These are phyloP conservation scores for Yamadazyma blattariae DNA, from an alignment of 1,139 yeast species.

Conservation along the genomic window DNA sequence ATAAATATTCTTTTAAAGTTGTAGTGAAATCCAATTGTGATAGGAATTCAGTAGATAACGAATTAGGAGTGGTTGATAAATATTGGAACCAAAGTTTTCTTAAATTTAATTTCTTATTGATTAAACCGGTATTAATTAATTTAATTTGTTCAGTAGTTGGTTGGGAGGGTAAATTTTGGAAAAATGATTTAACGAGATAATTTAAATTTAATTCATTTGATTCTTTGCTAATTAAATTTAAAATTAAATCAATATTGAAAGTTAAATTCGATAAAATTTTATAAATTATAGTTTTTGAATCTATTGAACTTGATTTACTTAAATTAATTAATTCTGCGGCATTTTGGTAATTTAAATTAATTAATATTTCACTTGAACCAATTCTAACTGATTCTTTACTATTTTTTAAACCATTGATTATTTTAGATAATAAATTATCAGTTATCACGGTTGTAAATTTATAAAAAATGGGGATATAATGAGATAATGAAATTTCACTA, in stretches of 20 bases:
- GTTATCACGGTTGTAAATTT: conserved; percentile 19
- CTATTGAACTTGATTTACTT: conserved; percentile 61
- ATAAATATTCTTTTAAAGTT: conserved; percentile 41
- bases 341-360: conserved; percentile 18
- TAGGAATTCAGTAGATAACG: conserved; percentile 14
- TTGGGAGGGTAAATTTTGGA: conserved; percentile 28
- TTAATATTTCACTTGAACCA: conserved; percentile 48
- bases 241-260: conserved; percentile 20
- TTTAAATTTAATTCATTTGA: conserved; percentile 65
- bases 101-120: conserved; percentile 60
- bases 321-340: conserved; percentile 50
- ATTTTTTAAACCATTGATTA: conserved; percentile 68
- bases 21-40: conserved; percentile 21
- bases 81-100: conserved; percentile 68
- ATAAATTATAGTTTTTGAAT: conserved; percentile 48
- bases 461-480: conserved; percentile 50
- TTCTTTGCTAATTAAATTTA: conserved; percentile 63
- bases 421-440: conserved; percentile 43
- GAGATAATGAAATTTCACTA: conserved; percentile 66
- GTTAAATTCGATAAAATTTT: conserved; percentile 24
- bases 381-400: conserved; percentile 63
- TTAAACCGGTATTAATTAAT: conserved; percentile 54
- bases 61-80: conserved; percentile 32
- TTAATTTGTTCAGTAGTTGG: conserved; percentile 17
- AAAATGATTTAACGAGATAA: conserved; percentile 49